Evolutionary conservation across 1,284 basidiomycete species (phyloP).

Genomic region (Cryptococcus jaspeensis): DNA sequence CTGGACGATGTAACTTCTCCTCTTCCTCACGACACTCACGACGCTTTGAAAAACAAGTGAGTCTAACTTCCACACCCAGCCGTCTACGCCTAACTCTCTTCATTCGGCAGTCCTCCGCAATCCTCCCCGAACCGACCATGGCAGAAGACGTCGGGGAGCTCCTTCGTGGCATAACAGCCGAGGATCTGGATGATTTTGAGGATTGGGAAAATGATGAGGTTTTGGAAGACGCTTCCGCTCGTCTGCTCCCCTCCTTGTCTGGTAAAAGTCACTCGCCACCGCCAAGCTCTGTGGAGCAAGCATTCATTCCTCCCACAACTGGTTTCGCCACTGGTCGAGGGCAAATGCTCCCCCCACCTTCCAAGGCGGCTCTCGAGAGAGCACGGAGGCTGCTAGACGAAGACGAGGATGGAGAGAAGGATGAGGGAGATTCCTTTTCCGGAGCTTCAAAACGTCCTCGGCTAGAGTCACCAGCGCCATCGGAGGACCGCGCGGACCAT

Average conservation of each 20-base stretch:
- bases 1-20: too few relatives aligned
- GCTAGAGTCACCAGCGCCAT: not conserved
- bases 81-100: too few relatives aligned
- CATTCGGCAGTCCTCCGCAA: not conserved
- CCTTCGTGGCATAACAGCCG: slow-evolving; percentile 33
- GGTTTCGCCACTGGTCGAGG: slow-evolving; percentile 37
- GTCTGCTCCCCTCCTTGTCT: not conserved
- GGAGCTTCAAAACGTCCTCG: not conserved
- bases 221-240: not conserved
- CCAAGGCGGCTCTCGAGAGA: slow-evolving; percentile 25
- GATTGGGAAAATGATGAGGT: slow-evolving; percentile 20
- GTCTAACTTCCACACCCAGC: too few relatives aligned
- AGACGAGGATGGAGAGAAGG: slow-evolving; percentile 7
- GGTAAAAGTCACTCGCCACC: not conserved
- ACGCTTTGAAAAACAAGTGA: too few relatives aligned
- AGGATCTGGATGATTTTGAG: slow-evolving; percentile 38
- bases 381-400: slow-evolving; percentile 28
- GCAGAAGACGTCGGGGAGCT: slow-evolving; percentile 29
- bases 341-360: slow-evolving; percentile 27
- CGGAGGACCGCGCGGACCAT: not conserved
- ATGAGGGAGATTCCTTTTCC: not conserved
- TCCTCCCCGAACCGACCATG: slow-evolving; percentile 6
- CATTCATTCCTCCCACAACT: slow-evolving; percentile 7
- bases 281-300: not conserved
- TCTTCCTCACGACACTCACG: too few relatives aligned